phyloP scores from a whole-genome alignment of 2,329 filamentous ascomycete species.

The Macrophomina phaseolina region DNA sequence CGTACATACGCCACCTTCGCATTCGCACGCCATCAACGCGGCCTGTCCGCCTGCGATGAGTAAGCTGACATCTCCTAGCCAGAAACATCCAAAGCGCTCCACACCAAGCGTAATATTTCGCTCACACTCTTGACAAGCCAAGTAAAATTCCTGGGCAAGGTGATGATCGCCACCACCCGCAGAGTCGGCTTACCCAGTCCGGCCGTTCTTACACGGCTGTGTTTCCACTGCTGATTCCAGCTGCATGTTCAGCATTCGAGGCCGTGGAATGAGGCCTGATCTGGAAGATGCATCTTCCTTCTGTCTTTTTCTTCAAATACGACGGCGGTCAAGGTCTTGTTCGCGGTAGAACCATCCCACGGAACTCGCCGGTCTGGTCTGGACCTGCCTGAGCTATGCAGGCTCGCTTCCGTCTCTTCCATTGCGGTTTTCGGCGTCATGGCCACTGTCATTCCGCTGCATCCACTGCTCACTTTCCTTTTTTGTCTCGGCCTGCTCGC shows the following conservation, averaged over 20 bases:
- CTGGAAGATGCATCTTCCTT: not conserved
- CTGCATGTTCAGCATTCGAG: not conserved
- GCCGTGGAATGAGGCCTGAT: not conserved
- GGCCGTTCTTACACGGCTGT: not conserved
- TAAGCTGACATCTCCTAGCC: conserved; percentile 13
- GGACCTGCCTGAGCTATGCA: too few species aligned
- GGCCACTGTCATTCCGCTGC: too few species aligned
- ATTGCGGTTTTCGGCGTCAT: too few species aligned
- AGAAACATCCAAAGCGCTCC: not conserved
- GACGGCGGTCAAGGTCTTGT: too few species aligned
- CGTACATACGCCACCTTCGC: conserved; percentile 4
- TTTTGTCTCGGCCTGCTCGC: too few species aligned
- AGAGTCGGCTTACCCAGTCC: not conserved
- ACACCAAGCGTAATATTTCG: not conserved
- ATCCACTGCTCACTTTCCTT: too few species aligned
- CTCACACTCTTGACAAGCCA: not conserved
- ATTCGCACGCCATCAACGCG: not conserved
- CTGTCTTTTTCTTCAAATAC: not conserved
- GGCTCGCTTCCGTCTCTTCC: too few species aligned
- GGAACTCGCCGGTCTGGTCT: too few species aligned
- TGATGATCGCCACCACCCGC: not conserved
- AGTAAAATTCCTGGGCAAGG: not conserved
- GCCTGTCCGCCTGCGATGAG: not conserved
- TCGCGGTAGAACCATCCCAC: too few species aligned
- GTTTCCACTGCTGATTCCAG: not conserved